Evolutionary conservation across 768 basidiomycete genomes (phyloP).

Genomic region (Boletus eberwhitei): DNA sequence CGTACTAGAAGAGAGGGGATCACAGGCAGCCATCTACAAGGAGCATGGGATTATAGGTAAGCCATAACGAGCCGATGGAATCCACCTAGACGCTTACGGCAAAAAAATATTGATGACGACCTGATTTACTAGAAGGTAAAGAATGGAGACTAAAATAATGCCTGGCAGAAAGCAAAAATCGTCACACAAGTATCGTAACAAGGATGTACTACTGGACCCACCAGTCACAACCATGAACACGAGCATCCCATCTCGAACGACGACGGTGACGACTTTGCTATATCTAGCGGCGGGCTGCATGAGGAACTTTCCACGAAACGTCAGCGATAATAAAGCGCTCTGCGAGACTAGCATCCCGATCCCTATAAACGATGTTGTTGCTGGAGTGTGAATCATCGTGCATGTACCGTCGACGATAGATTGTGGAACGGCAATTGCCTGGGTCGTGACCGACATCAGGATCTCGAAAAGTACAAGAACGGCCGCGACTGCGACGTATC

Average conservation of each 20-base stretch:
- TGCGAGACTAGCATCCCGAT: slow-evolving; percentile 11
- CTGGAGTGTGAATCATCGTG: neutral
- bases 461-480: slow-evolving; percentile 6
- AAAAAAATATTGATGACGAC: slow-evolving; percentile 13
- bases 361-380: neutral
- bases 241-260: slow-evolving; percentile 16
- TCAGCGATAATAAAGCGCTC: slow-evolving; percentile 12
- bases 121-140: slow-evolving; percentile 3
- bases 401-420: slow-evolving; percentile 11
- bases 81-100: slow-evolving; percentile 9
- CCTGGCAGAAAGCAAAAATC: slow-evolving; percentile 1
- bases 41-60: neutral
- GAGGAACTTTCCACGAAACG: slow-evolving; percentile 12
- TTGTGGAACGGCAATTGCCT: neutral
- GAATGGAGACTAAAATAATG: neutral
- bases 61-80: neutral
- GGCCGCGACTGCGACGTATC: neutral
- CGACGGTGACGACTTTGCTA: slow-evolving; percentile 11
- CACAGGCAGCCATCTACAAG: slow-evolving; percentile 11
- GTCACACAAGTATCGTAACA: neutral
- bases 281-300: slow-evolving; percentile 7
- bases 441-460: neutral
- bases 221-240: slow-evolving; percentile 6
- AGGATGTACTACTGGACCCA: slow-evolving; percentile 6
- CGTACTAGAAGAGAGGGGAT: slow-evolving; percentile 15